Evolutionary conservation across 345 rosid species (phyloP), one percentile per base, ranked within the genome.

Genomic region (Triadica sebifera): DNA sequence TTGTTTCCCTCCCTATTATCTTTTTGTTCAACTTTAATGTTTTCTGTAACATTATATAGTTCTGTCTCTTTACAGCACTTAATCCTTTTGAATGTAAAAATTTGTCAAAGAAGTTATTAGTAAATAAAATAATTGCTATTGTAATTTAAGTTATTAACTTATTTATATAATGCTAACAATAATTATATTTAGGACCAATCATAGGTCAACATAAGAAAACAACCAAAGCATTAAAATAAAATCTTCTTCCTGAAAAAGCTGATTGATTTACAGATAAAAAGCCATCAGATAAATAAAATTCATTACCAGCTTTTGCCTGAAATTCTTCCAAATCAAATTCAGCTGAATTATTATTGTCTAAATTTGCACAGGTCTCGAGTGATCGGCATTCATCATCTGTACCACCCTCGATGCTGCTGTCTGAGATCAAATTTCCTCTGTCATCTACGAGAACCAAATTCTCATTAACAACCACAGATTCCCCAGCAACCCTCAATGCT

Each of bases 211-310:
- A 65, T 7, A 34, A 3, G 16, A 55, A 70, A 43, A 55, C 4
- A 29, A 19, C n/a, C 19, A 17, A 15, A 19, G 5, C 22, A 29
- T 51, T 38, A 29, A 34, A 17, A 24, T 25, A 52, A 20, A 62
- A 12, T 34, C 5, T 70, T 77, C 74, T 37, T 79, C 86, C 77
- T 64, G 25, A 38, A 46, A 41, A 51, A 51, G 65, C 47, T 38
- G 29, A 58, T 47, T 67, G 75, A 1, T 70, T 56, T 0, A 52
- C 68, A 59, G 70, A 65, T 13, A 70, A 73, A 47, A 64, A 64
- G 9, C 59, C 61, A 59, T 38, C 46, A 56, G 43, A 29, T 17
- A 12, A 25, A 41, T 69, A 66, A 58, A 67, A 49, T 41, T 50
- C 53, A 53, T 75, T 41, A 22, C 43, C 25, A 67, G 25, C 60